phyloP scores from a whole-genome alignment of 768 basidiomycete genomes.

The Tylopilus rubrobrunneus region DNA sequence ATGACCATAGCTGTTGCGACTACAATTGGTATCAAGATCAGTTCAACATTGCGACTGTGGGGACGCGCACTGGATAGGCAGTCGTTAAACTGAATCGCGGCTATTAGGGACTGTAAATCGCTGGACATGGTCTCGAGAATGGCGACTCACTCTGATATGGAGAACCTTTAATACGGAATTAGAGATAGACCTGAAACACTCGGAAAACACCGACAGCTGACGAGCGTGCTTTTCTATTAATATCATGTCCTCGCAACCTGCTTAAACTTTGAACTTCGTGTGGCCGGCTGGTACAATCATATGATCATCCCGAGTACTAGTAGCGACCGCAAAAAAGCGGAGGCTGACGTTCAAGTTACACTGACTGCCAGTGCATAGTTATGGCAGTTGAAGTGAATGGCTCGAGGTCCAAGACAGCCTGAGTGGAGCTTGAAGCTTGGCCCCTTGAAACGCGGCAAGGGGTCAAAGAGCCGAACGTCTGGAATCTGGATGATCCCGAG shows the following conservation, averaged over 20 bases:
- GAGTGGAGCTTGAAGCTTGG: no score
- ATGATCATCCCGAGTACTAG: no score
- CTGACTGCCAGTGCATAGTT: no score
- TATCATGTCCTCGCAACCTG: not conserved
- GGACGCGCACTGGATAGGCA: not conserved
- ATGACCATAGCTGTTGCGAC: not conserved
- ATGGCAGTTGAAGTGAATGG: no score
- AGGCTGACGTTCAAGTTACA: no score
- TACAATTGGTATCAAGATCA: not conserved
- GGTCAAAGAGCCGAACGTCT: no score
- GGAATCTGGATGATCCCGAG: no score
- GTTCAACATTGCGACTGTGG: not conserved
- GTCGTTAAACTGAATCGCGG: not conserved
- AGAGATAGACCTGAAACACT: not conserved
- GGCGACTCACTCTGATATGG: not conserved
- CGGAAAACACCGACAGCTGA: not conserved
- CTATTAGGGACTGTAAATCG: not conserved
- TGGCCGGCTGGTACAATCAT: no score
- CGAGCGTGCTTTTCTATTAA: not conserved
- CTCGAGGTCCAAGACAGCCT: no score
- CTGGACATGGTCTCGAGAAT: not conserved
- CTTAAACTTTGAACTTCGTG: no score
- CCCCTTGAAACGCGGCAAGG: no score
- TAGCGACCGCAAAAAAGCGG: no score
- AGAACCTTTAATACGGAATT: not conserved